These are phyloP conservation scores for Alternaria burnsii DNA, from an alignment of 2,329 filamentous ascomycete genomes.

Conservation along the genomic window DNA sequence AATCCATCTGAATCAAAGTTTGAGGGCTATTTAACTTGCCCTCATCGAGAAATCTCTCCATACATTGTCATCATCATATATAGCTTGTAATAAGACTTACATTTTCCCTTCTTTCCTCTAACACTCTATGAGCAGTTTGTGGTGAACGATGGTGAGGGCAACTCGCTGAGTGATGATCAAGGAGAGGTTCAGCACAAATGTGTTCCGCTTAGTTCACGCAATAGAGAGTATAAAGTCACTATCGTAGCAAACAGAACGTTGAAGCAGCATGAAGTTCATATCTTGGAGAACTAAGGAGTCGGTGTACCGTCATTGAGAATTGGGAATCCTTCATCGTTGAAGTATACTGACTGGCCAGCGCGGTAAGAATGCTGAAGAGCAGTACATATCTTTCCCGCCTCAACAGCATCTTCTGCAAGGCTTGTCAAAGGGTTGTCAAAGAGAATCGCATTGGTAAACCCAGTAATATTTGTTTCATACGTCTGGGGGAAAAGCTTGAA, in stretches of 20 bases:
- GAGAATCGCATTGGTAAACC: neutral
- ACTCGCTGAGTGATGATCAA: too few species aligned
- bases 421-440: conserved; percentile 7
- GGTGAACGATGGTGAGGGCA: too few species aligned
- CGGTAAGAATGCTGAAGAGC: conserved; percentile 13
- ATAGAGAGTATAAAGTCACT: too few species aligned
- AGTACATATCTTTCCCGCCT: conserved; percentile 14
- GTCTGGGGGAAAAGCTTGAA: conserved; percentile 13
- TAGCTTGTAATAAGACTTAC: neutral
- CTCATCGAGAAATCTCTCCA: neutral
- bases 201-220: too few species aligned
- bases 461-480: conserved; percentile 1
- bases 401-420: conserved; percentile 13
- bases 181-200: too few species aligned
- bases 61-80: neutral
- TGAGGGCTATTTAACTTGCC: neutral
- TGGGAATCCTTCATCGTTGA: conserved; percentile 10
- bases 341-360: conserved; percentile 8
- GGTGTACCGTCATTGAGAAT: neutral
- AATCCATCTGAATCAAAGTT: neutral
- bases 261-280: too few species aligned
- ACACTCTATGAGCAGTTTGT: too few species aligned
- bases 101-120: neutral
- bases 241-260: too few species aligned
- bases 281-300: neutral